Evolutionary conservation across 2,329 filamentous ascomycete species (phyloP), one percentile per base, ranked within the genome.

Genomic region (Metarhizium robertsii): DNA sequence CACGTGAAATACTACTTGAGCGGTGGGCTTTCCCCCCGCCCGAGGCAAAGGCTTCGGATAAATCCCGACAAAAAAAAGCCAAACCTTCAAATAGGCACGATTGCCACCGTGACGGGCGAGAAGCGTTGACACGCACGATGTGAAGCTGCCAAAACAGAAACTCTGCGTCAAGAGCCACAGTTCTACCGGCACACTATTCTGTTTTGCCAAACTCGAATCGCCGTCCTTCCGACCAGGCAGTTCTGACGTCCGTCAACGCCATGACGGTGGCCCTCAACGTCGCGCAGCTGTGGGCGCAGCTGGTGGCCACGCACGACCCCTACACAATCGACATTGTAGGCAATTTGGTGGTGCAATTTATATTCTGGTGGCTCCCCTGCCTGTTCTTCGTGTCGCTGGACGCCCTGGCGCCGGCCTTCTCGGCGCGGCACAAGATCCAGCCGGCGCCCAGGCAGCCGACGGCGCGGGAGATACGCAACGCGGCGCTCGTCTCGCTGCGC

Each of bases 381-480:
- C 60, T 64, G 10, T 32, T 71, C 52, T 80, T 76, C 60, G 65
- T 76, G 29, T 64, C 62, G 0, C 69, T 81, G 14, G 75, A 78
- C 59, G 45, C 57, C 10, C 11, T 75, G 11, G 67, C 72, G n/a
- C 79, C 79, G 0, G 49, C 61, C 8, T 81, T 80, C 60, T 76
- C 78, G 0, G 67, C 68, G 7, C 69, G 68, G 4, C 79, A 82
- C 69, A 82, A 81, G 62, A 75, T 81, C 56, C 79, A 82, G 58
- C 76, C 77, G 0, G 70, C 73, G 0, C 73, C 73, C 1, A 76
- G 74, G 52, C 78, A 80, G 60, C 78, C 79, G 1, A 75, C 71
- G 1, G 45, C 62, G 1, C 59, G 61, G 2, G 75, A 81, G n/a
- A 69, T 80, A 29, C 43, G 62, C 2, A 69, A 74, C 59, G 79